These are phyloP conservation scores for Sugiyamaella valdiviana DNA, from an alignment of 805 yeast genomes.

Conservation along the genomic window DNA sequence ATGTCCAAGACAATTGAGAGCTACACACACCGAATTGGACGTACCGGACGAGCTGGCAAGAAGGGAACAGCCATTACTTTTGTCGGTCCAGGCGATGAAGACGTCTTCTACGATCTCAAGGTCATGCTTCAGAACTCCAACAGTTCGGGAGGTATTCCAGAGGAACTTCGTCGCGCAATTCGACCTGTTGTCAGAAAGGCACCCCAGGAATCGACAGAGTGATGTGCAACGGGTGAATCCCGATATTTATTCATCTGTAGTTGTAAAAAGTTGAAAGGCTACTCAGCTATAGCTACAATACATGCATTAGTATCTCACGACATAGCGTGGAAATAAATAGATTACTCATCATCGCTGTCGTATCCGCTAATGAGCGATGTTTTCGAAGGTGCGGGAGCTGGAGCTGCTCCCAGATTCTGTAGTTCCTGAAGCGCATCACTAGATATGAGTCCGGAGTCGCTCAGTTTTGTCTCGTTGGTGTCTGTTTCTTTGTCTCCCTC, in stretches of 20 bases:
- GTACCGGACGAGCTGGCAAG: constrained; percentile 94
- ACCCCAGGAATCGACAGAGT: background rate
- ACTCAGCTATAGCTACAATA: no score
- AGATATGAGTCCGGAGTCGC: background rate
- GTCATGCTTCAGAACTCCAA: constrained; percentile 36
- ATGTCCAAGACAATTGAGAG: constrained; percentile 74
- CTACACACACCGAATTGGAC: constrained; percentile 87
- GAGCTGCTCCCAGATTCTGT: background rate
- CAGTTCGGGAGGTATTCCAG: constrained; percentile 36
- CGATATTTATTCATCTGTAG: no score
- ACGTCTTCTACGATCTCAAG: constrained; percentile 45
- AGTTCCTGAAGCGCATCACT: background rate
- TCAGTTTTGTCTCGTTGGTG: no score
- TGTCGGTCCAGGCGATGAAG: constrained; percentile 50
- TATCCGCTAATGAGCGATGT: background rate
- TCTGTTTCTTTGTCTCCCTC: constrained; percentile 1
- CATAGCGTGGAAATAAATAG: background rate
- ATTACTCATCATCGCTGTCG: background rate
- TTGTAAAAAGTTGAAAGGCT: no score
- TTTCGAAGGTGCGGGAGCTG: background rate
- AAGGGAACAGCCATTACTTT: constrained; percentile 72
- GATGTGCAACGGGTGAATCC: no score
- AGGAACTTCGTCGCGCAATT: constrained; percentile 30
- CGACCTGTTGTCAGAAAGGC: constrained; percentile 11
- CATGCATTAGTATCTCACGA: background rate